Base-by-base conservation (phyloP, 2,329 filamentous ascomycete species). In the Colletotrichum salicis region DNA sequence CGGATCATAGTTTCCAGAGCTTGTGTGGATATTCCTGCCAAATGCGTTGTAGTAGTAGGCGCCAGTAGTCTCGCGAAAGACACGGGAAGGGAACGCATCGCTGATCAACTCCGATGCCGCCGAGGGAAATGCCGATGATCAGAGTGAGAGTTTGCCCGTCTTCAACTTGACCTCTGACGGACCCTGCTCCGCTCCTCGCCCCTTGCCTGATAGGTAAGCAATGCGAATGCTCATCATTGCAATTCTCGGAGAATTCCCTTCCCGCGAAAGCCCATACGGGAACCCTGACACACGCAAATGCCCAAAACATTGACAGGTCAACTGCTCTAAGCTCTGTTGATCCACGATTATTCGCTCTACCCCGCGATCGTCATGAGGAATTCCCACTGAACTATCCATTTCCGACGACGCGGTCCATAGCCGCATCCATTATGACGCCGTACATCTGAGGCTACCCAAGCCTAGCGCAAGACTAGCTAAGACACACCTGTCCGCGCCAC, bases 371-470 rank as follows among this genome's bases (percentile, higher is more conserved):
- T 29, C 51, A 31, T n/a, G 15, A n/a, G 27, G 24, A 19, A 13
- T 22, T 24, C 4, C 48, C 11, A 24, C 51, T 10, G 24, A 1
- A 31, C 33, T 7, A 22, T 41, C 61, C 61, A 22, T 56, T 56
- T 64, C 61, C 61, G 61, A 64, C 51, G 33, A 55, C 1, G 24
- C 29, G 61, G 61, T n/a, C n/a, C 13, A 24, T 22, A 45, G 51
- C 61, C 33, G 33, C 33, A 15, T 45, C 15, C 61, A 41, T 64
- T 24, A 64, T 64, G 61, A 64, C 61, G 61, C 51, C 24, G 51
- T 56, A 3, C 61, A 64, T 56, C 10, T 56, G 61, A 7, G 41
- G 61, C 61, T 56, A 64, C 27, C 24, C 27, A 24, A 10, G 24
- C 54, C 54, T 56, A 56, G 27, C 54, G 27, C 54, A 24, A 13